phyloP scores from a whole-genome alignment of 345 rosid species.

The Populus ilicifolia region DNA sequence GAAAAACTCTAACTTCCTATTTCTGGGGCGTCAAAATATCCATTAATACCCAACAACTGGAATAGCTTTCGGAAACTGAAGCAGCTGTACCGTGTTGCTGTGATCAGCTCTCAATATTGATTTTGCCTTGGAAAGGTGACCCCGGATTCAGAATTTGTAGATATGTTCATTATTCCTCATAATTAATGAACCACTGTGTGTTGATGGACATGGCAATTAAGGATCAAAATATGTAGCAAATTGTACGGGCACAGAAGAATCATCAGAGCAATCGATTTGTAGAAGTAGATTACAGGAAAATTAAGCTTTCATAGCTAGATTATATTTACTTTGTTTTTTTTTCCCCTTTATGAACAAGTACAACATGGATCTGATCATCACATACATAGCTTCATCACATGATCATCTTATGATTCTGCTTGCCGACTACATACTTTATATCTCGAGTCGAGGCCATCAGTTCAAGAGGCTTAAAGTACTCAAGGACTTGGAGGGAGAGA shows the following conservation, averaged over 20 bases:
- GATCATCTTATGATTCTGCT: not conserved
- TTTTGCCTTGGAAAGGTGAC: not conserved
- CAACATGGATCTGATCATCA: not conserved
- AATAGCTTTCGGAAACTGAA: not conserved
- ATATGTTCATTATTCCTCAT: not conserved
- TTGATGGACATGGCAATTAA: not conserved
- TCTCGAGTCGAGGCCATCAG: not conserved
- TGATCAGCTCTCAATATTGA: not conserved
- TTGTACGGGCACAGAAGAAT: not conserved
- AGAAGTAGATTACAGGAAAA: not conserved
- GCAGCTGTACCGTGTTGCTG: not conserved
- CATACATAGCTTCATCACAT: not conserved
- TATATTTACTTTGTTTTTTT: not conserved
- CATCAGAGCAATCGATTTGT: not conserved
- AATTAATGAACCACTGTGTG: not conserved
- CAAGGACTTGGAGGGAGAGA: constrained; percentile 15
- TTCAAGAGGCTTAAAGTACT: constrained; percentile 41
- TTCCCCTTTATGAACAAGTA: not conserved
- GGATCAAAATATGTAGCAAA: not conserved
- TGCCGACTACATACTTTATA: not conserved
- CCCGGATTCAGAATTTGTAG: not conserved
- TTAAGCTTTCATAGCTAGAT: not conserved
- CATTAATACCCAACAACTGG: not conserved
- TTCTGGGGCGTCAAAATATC: not conserved
- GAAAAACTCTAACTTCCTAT: not conserved